Conservation (phyloP, 768 basidiomycete species). For the Lepiota venenata region DNA sequence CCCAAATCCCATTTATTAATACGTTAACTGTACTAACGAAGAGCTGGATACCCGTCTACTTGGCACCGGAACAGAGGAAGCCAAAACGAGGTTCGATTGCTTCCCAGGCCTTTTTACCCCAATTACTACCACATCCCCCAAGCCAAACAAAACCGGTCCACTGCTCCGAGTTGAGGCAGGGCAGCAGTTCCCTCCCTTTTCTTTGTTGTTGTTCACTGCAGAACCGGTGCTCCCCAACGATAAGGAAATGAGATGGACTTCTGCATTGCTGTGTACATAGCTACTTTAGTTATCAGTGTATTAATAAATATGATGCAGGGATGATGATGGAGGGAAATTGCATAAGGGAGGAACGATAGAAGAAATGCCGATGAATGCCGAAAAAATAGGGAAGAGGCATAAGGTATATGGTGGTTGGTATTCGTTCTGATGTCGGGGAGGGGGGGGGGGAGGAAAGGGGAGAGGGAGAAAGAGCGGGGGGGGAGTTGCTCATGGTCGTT, state of each 20-base stretch:
- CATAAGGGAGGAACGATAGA: too few species aligned
- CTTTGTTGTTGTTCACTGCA: not conserved
- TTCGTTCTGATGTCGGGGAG: not conserved
- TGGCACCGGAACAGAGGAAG: not conserved
- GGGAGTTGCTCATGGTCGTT: not conserved
- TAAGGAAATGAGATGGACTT: not conserved
- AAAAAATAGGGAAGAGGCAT: not conserved
- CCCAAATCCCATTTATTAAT: too few species aligned
- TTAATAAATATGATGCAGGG: constrained; percentile 3
- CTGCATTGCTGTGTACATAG: constrained; percentile 3
- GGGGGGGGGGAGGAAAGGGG: too few species aligned
- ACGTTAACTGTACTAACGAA: not conserved
- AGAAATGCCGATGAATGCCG: not conserved
- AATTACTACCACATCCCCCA: too few species aligned
- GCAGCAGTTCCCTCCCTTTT: too few species aligned
- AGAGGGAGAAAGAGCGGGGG: too few species aligned
- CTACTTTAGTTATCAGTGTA: not conserved
- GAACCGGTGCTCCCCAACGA: too few species aligned
- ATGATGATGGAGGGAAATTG: not conserved
- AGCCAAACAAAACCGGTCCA: not conserved
- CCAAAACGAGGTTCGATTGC: not conserved
- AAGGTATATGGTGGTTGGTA: not conserved
- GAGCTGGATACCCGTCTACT: not conserved
- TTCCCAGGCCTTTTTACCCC: not conserved
- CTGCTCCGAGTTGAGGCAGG: not conserved